Evolutionary conservation across 495 filamentous ascomycete genomes (phyloP), one percentile per base, ranked within the genome.

Genomic region (Trichoderma orchidacearum): DNA sequence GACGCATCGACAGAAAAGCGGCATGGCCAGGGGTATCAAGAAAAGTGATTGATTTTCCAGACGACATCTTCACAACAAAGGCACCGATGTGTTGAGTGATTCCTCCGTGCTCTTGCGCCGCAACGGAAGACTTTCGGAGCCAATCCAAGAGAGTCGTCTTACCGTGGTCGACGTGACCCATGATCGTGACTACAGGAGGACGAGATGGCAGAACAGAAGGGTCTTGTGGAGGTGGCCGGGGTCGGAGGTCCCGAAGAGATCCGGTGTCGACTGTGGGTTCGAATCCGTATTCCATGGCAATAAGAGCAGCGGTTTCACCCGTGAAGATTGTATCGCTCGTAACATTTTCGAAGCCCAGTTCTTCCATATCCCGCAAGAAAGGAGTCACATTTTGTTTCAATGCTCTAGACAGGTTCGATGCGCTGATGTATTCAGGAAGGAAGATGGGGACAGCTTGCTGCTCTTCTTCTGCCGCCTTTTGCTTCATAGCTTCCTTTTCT

Each of bases 21-120:
- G 92, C 87, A 68, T 99, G 94, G 3, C 94, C 94, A 0, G 94
- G 94, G 0, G 94, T 99, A 62, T 99, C 94, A 54, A 99, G 79
- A 76, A 99, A 99, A 7, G 94, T 97, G 61, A 97, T 93, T 2
- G 77, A 79, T 68, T 90, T 91, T 25, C 90, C 90, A 5, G 81
- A 81, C 17, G 88, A 85, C 76, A 99, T 81, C 17, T 79, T 78
- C 3, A 97, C 92, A 2, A 87, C 91, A 73, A 99, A 99, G n/a
- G 94, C 94, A 64, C 94, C 94, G 62, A 99, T 99, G 66, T 97
- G 94, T 68, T 99, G 94, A 0, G 94, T 99, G 62, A 99, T 99
- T 35, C 94, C 94, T 57, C 94, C 94, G 62, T 96, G 89, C 66
- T 99, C 94, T 48, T 85, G 81, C 2, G 86, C 88, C 18, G 84